A percentile compares a stretch with the other conserved stretches of the same genome.
Conservation (phyloP, 129 eudicot genomes). For the Tagetes patula region DNA sequence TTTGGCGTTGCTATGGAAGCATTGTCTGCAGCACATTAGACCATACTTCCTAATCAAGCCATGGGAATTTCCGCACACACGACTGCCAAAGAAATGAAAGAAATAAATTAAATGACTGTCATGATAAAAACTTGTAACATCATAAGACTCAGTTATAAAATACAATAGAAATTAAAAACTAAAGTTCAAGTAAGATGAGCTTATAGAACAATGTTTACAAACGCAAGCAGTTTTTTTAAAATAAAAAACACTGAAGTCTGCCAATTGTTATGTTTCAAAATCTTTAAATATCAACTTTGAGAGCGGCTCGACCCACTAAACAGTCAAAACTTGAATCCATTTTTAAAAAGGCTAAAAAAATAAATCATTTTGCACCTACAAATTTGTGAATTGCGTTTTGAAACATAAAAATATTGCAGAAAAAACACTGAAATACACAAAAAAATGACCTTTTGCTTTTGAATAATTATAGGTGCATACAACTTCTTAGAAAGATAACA, state of each 20-base stretch:
- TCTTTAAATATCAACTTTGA: not conserved
- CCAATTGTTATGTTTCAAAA: not conserved
- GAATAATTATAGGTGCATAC: too few species aligned
- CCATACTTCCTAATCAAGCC: conserved; percentile 58
- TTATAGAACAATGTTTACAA: not conserved
- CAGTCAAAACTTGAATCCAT: too few species aligned
- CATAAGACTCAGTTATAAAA: too few species aligned
- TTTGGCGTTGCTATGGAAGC: conserved; percentile 71
- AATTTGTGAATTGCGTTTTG: not conserved
- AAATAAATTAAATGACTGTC: not conserved
- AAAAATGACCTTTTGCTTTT: too few species aligned
- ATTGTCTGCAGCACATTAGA: conserved; percentile 71
- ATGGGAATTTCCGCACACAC: conserved; percentile 59
- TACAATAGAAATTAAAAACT: not conserved
- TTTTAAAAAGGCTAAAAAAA: too few species aligned
- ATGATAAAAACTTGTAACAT: not conserved
- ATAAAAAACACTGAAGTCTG: not conserved
- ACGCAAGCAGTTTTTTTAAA: not conserved
- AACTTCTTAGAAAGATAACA: too few species aligned
- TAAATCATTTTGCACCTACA: not conserved
- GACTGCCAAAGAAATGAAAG: conserved; percentile 35
- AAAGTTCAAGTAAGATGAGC: not conserved
- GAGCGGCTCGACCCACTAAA: too few species aligned
- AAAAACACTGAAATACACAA: too few species aligned
- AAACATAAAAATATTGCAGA: too few species aligned